Percentiles rank a stretch among this genome's conserved stretches.
Conservation (phyloP, 805 yeast genomes). For the Monosporozyma servazzii region DNA sequence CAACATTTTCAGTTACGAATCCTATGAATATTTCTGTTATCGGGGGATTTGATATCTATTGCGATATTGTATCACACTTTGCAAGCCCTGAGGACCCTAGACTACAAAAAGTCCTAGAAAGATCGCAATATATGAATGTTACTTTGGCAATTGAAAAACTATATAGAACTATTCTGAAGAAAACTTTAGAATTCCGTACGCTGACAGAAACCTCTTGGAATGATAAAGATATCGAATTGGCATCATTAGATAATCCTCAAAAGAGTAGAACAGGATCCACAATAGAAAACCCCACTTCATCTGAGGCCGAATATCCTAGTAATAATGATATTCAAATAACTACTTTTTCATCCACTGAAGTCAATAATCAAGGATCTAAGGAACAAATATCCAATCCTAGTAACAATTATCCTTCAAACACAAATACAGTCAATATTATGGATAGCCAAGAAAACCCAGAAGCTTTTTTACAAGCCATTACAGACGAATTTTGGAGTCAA, state of each 20-base stretch:
- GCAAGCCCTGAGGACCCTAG: conserved; percentile 2
- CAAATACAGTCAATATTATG: neutral
- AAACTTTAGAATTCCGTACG: conserved; percentile 15
- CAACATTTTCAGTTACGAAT: neutral
- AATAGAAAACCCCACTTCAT: neutral
- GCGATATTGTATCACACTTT: conserved; percentile 9
- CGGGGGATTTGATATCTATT: conserved; percentile 6
- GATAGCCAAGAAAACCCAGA: neutral
- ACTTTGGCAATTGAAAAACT: conserved; percentile 10
- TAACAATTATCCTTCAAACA: neutral
- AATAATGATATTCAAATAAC: neutral
- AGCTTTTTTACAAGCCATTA: conserved; percentile 9
- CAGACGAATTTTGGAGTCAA: conserved; percentile 16
- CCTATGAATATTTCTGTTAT: neutral
- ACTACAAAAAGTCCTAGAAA: conserved; percentile 5
- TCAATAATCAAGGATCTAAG: neutral
- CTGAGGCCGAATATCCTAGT: neutral
- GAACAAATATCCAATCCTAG: too few species aligned
- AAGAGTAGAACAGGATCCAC: neutral
- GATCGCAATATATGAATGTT: conserved; percentile 9
- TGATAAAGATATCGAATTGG: neutral
- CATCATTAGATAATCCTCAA: neutral
- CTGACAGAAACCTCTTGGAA: conserved; percentile 13
- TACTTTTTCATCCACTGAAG: neutral
- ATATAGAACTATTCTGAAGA: conserved; percentile 12